Conservation (phyloP, 2,329 filamentous ascomycete species). For the Pseudopithomyces chartarum region DNA sequence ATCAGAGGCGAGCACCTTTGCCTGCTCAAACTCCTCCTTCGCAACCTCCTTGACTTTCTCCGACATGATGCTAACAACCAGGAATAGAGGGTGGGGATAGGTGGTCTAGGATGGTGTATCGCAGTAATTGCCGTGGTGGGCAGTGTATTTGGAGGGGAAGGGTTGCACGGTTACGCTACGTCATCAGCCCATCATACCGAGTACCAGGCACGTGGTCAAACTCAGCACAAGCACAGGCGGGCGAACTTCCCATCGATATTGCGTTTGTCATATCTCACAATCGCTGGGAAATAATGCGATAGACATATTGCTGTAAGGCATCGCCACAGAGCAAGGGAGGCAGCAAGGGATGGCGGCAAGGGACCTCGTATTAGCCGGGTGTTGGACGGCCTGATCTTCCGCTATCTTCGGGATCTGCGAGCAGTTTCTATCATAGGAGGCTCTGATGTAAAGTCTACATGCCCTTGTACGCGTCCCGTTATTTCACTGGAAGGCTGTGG, state of each 20-base stretch:
- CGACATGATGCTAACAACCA: conserved; percentile 35
- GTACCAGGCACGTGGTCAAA: conserved; percentile 6
- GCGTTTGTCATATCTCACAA: background rate
- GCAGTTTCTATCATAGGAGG: background rate
- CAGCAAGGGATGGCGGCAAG: background rate
- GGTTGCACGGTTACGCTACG: conserved; percentile 2
- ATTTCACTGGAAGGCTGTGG: too few species aligned
- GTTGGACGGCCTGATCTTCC: background rate
- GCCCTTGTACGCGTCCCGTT: background rate
- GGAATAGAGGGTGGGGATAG: conserved; percentile 14
- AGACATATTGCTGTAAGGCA: background rate
- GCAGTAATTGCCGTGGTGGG: background rate
- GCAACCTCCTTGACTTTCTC: conserved; percentile 63
- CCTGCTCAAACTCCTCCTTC: conserved; percentile 72
- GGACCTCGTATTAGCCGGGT: background rate
- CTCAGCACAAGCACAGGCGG: background rate
- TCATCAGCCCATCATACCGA: conserved; percentile 14
- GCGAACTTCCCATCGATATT: conserved; percentile 6
- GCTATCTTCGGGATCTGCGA: background rate
- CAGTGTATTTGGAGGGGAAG: background rate
- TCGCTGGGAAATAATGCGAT: background rate
- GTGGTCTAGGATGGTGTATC: conserved; percentile 4
- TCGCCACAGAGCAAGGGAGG: background rate
- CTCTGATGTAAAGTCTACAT: conserved; percentile 2
- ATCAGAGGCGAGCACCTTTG: conserved; percentile 66